These are phyloP conservation scores for Linnemannia zychae DNA, from an alignment of 192 early-diverging fungal species.

Conservation along the genomic window DNA sequence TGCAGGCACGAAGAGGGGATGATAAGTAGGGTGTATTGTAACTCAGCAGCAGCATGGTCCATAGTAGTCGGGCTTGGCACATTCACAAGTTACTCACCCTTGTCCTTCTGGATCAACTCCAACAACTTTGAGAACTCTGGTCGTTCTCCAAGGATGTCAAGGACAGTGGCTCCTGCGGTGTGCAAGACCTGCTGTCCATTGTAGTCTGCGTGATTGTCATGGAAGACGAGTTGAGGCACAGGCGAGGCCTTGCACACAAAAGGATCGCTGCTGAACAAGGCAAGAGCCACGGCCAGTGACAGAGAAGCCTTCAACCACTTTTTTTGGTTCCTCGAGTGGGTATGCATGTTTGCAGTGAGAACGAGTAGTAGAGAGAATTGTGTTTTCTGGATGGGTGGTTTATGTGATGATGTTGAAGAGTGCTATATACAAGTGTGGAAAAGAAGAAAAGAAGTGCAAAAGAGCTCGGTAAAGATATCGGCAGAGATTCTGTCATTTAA, in stretches of 20 bases:
- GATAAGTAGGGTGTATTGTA: not conserved
- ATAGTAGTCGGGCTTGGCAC: not conserved
- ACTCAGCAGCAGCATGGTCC: too few relatives aligned
- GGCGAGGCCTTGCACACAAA: constrained; percentile 5
- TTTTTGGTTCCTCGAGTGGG: not conserved
- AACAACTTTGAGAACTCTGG: constrained; percentile 44
- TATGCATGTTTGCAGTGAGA: not conserved
- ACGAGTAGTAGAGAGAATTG: not conserved
- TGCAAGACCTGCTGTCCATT: not conserved
- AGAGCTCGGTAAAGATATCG: not conserved
- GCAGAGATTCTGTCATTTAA: not conserved
- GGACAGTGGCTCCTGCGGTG: constrained; percentile 10
- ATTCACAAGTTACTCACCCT: not conserved
- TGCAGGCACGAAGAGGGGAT: not conserved
- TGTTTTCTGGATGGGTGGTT: not conserved
- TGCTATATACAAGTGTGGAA: not conserved
- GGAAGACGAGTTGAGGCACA: constrained; percentile 14
- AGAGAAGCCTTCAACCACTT: constrained; percentile 5
- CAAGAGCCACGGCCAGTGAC: constrained; percentile 8
- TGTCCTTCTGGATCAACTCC: constrained; percentile 37
- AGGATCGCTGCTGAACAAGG: not conserved
- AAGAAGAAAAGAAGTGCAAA: not conserved
- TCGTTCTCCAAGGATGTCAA: constrained; percentile 32
- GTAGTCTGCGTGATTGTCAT: not conserved
- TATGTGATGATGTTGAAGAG: not conserved